These are phyloP conservation scores for Xylariales sp. DNA, from an alignment of 2,329 filamentous ascomycete genomes.

Conservation along the genomic window DNA sequence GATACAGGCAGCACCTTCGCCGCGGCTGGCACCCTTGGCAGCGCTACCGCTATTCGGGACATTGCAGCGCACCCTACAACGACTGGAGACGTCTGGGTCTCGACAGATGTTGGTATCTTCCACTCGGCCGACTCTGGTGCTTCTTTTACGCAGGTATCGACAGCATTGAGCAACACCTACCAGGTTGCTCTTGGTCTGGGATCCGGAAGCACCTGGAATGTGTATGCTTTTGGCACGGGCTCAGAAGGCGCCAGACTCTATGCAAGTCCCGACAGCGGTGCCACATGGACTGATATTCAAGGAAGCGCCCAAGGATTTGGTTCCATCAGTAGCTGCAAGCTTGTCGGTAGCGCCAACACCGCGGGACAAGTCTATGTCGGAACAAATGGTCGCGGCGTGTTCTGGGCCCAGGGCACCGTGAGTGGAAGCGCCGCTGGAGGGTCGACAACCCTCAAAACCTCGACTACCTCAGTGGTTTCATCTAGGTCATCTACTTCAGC, in stretches of 20 bases:
- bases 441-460: conserved; percentile 4
- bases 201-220: conserved; percentile 34
- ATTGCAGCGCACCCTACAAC: conserved; percentile 52
- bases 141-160: conserved; percentile 37
- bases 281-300: conserved; percentile 43
- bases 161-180: conserved; percentile 32
- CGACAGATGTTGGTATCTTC: conserved; percentile 50
- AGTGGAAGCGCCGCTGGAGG: conserved; percentile 15
- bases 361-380: conserved; percentile 44
- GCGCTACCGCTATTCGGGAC: conserved; percentile 44
- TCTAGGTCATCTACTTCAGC: not conserved
- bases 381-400: conserved; percentile 44
- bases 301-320: conserved; percentile 39
- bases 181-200: conserved; percentile 40
- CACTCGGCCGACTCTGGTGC: conserved; percentile 47
- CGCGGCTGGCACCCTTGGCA: conserved; percentile 30
- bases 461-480: not conserved
- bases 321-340: conserved; percentile 31
- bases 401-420: conserved; percentile 28
- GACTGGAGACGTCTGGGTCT: conserved; percentile 57
- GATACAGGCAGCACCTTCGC: conserved; percentile 43
- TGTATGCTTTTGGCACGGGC: conserved; percentile 44
- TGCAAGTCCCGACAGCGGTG: conserved; percentile 37
- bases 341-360: conserved; percentile 42
- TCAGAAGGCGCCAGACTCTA: conserved; percentile 39